These are phyloP conservation scores for Pelargonium exstipulatum DNA, from an alignment of 441 rosid genomes.

Conservation along the genomic window DNA sequence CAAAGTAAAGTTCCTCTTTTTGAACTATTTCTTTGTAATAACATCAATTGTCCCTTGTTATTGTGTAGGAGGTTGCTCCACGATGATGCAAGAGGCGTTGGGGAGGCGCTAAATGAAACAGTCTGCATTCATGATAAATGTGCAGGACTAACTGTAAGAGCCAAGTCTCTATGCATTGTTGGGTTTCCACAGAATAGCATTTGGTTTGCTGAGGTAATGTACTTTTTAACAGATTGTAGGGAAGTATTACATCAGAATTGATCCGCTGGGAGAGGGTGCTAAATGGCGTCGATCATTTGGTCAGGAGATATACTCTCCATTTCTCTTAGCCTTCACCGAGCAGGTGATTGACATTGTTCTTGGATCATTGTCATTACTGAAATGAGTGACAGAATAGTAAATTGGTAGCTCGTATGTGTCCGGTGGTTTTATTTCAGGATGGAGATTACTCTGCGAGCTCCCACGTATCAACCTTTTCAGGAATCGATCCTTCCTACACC, in stretches of 20 bases:
- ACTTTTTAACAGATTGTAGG: slow-evolving; percentile 41
- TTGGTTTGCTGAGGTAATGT: slow-evolving; percentile 1
- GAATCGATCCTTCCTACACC: slow-evolving; percentile 51
- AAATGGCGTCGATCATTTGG: slow-evolving; percentile 72
- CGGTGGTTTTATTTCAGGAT: slow-evolving; percentile 36
- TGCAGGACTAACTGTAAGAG: slow-evolving; percentile 71
- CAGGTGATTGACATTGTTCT: slow-evolving; percentile 41
- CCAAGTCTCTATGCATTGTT: too few relatives aligned
- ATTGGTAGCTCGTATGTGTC: slow-evolving; percentile 12
- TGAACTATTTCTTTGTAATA: not conserved
- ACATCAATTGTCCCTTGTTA: slow-evolving; percentile 8
- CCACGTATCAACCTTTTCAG: slow-evolving; percentile 41
- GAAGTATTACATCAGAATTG: slow-evolving; percentile 58
- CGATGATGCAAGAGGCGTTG: slow-evolving; percentile 95
- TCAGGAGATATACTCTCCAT: slow-evolving; percentile 71
- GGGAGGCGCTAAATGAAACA: slow-evolving; percentile 79
- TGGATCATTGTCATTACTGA: not conserved
- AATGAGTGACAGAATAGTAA: slow-evolving; percentile 5
- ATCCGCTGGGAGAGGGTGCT: slow-evolving; percentile 60
- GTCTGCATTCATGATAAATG: slow-evolving; percentile 65
- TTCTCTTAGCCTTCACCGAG: slow-evolving; percentile 61
- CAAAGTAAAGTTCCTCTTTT: not conserved
- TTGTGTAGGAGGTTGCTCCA: slow-evolving; percentile 76
- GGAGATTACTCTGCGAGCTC: slow-evolving; percentile 37
- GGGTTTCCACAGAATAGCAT: not conserved